Conservation (phyloP, 2,329 filamentous ascomycete genomes). For the Botrytis hyacinthi region DNA sequence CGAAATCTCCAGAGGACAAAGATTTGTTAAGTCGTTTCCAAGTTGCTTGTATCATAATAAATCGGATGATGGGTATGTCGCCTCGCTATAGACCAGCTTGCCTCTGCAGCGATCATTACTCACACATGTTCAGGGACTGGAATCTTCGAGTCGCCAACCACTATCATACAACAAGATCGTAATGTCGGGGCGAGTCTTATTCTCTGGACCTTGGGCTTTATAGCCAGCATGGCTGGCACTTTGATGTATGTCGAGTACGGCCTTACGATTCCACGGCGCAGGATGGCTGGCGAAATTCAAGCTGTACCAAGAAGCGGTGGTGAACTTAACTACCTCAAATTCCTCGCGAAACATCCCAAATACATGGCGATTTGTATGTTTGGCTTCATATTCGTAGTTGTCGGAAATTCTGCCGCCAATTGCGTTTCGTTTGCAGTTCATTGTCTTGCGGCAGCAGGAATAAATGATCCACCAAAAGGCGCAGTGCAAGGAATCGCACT, state of each 20-base stretch:
- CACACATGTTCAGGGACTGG: conserved; percentile 27
- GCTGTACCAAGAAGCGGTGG: conserved; percentile 47
- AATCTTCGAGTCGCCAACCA: conserved; percentile 51
- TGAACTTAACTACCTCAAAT: conserved; percentile 46
- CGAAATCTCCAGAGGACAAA: not conserved
- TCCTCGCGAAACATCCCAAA: not conserved
- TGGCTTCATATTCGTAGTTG: conserved; percentile 37
- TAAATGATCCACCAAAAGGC: conserved; percentile 33
- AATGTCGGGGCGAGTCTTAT: conserved; percentile 53
- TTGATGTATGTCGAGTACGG: conserved; percentile 47
- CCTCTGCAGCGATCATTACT: not conserved
- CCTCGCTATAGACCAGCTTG: no score
- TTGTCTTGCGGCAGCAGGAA: conserved; percentile 42
- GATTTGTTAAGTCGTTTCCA: conserved; percentile 20
- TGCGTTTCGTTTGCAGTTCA: conserved; percentile 51
- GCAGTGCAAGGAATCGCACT: conserved; percentile 50
- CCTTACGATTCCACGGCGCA: conserved; percentile 47
- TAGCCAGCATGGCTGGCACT: conserved; percentile 31
- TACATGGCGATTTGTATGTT: conserved; percentile 42
- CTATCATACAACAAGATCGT: conserved; percentile 46
- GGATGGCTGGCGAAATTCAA: conserved; percentile 42
- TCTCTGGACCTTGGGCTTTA: conserved; percentile 51
- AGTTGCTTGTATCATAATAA: conserved; percentile 13
- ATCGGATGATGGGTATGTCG: conserved; percentile 19
- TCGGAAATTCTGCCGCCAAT: conserved; percentile 52